These are phyloP conservation scores for Phytophthora parvispora DNA, from an alignment of 352 stramenopile species.

Conservation along the genomic window DNA sequence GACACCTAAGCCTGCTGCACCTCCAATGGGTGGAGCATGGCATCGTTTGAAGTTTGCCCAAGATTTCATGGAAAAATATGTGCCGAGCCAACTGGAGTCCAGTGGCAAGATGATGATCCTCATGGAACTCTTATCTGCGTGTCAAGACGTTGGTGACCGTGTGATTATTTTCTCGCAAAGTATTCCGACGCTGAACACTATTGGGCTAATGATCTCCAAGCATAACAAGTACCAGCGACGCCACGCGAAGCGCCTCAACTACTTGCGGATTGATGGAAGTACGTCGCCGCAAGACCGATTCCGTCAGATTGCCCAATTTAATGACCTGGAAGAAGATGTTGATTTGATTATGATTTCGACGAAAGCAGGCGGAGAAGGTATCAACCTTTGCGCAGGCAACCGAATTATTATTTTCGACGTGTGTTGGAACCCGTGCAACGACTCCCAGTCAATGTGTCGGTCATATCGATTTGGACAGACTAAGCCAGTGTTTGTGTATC, in stretches of 20 bases:
- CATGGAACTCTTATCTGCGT: slow-evolving; percentile 81
- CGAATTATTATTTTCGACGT: slow-evolving; percentile 94
- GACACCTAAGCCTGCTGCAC: slow-evolving; percentile 7
- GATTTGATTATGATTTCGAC: slow-evolving; percentile 92
- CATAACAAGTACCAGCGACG: slow-evolving; percentile 67
- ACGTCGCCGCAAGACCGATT: slow-evolving; percentile 85
- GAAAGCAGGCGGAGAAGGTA: slow-evolving; percentile 88
- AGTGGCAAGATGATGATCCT: slow-evolving; percentile 92
- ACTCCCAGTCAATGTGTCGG: slow-evolving; percentile 94
- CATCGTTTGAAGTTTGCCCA: slow-evolving; percentile 84
- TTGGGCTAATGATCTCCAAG: slow-evolving; percentile 75
- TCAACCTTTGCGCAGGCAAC: slow-evolving; percentile 92
- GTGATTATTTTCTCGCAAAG: slow-evolving; percentile 93
- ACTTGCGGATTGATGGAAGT: slow-evolving; percentile 87
- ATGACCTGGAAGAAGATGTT: slow-evolving; percentile 82
- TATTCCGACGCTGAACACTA: slow-evolving; percentile 87
- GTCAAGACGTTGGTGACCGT: slow-evolving; percentile 79
- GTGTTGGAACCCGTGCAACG: slow-evolving; percentile 94
- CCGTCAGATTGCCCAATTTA: slow-evolving; percentile 85
- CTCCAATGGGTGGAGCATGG: neutral
- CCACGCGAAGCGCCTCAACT: slow-evolving; percentile 58
- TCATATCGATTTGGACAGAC: slow-evolving; percentile 94
- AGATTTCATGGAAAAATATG: slow-evolving; percentile 72
- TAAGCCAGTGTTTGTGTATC: slow-evolving; percentile 95
- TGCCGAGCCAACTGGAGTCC: slow-evolving; percentile 58